Conservation (phyloP, 257 asterid species). For the Solanum boliviense region DNA sequence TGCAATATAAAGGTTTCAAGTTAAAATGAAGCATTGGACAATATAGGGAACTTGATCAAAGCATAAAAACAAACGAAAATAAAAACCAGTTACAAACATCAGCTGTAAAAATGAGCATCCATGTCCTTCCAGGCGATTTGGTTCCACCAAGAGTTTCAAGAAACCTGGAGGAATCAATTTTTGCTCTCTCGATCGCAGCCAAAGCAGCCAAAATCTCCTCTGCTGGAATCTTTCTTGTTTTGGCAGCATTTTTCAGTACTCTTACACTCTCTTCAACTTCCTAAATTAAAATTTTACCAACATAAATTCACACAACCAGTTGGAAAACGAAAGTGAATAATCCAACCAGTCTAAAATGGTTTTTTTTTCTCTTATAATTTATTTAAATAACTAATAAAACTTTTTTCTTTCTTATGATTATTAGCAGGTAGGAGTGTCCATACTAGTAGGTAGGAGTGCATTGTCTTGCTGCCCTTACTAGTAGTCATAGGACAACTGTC, state of each 20-base stretch:
- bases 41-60: neutral
- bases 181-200: conserved; percentile 69
- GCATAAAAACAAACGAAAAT: neutral
- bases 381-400: neutral
- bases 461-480: neutral
- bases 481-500: neutral
- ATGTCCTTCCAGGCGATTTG: conserved; percentile 79
- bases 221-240: conserved; percentile 57
- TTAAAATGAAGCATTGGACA: neutral
- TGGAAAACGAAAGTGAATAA: neutral
- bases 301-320: neutral
- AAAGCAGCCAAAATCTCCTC: conserved; percentile 62
- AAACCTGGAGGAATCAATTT: conserved; percentile 61
- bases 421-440: neutral
- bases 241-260: conserved; percentile 76
- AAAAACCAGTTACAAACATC: conserved; percentile 33
- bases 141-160: conserved; percentile 85
- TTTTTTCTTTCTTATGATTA: neutral
- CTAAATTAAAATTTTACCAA: conserved; percentile 20
- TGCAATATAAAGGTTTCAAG: conserved; percentile 14
- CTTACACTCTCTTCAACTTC: conserved; percentile 62
- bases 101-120: conserved; percentile 96
- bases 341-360: neutral
- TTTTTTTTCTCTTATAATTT: too few relatives aligned
- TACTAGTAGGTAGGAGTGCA: neutral